These are phyloP conservation scores for Punctularia strigosozonata DNA, from an alignment of 768 basidiomycete genomes.

Conservation along the genomic window DNA sequence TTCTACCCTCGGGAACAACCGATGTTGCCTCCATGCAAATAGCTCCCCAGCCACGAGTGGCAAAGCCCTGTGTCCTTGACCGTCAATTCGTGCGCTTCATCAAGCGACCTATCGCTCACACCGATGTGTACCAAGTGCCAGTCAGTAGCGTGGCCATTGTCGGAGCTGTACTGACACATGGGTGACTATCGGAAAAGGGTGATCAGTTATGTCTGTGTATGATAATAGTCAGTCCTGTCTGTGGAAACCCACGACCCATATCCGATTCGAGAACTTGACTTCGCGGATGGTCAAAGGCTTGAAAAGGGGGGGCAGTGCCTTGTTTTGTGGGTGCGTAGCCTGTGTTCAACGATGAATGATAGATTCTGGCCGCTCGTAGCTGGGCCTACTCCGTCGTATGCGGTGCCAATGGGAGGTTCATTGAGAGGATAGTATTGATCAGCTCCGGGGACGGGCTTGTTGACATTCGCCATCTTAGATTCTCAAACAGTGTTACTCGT, in stretches of 20 bases:
- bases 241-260: constrained; percentile 41
- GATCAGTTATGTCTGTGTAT: background rate
- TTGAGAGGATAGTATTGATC: constrained; percentile 50
- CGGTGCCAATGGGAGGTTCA: constrained; percentile 41
- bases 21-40: constrained; percentile 69
- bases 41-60: constrained; percentile 58
- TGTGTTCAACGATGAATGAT: too few relatives aligned
- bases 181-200: constrained; percentile 33
- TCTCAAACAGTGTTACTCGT: too few relatives aligned
- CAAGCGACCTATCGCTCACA: constrained; percentile 17
- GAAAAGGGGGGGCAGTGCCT: constrained; percentile 46
- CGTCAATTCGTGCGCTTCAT: background rate
- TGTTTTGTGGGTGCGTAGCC: constrained; percentile 34
- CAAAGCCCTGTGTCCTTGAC: constrained; percentile 32
- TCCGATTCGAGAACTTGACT: constrained; percentile 62
- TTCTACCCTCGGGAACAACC: constrained; percentile 64
- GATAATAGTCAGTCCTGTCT: background rate
- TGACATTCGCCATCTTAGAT: constrained; percentile 17
- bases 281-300: constrained; percentile 49
- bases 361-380: too few relatives aligned
- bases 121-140: constrained; percentile 80
- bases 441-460: constrained; percentile 35
- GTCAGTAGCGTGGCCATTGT: constrained; percentile 66
- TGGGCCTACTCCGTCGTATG: too few relatives aligned
- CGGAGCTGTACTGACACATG: constrained; percentile 77